Percentiles rank a stretch among this genome's conserved stretches.
These are phyloP conservation scores for Ophiostoma pallidulum DNA, from an alignment of 2,329 filamentous ascomycete genomes.

Conservation along the genomic window DNA sequence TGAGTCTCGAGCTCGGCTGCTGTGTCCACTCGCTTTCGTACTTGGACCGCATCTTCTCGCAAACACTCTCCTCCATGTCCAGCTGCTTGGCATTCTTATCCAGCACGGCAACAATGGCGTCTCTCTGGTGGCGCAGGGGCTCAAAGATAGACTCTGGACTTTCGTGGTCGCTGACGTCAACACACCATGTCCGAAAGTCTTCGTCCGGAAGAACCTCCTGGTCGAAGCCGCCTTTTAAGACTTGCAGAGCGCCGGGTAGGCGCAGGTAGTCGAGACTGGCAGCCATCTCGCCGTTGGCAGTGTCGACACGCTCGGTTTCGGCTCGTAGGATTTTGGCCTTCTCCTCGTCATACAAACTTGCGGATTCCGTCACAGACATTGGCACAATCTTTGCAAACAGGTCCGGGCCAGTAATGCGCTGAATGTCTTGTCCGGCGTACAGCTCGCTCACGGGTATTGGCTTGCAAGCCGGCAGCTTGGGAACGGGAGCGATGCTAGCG, in stretches of 20 bases:
- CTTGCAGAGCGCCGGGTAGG: conserved; percentile 77
- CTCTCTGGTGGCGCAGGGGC: conserved; percentile 65
- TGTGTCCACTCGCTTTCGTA: conserved; percentile 96
- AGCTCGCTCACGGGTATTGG: conserved; percentile 94
- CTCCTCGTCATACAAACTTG: conserved; percentile 95
- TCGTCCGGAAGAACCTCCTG: conserved; percentile 81
- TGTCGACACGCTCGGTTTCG: conserved; percentile 87
- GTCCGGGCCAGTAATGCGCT: conserved; percentile 91
- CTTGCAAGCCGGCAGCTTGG: conserved; percentile 90
- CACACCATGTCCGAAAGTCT: conserved; percentile 89
- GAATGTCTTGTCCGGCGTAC: conserved; percentile 94
- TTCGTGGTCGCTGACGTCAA: conserved; percentile 80
- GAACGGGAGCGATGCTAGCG: conserved; percentile 67
- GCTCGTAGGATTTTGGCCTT: conserved; percentile 92
- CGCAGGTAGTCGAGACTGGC: conserved; percentile 90
- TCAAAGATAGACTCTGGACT: conserved; percentile 73
- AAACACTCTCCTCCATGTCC: conserved; percentile 95
- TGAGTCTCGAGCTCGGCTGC: conserved; percentile 84
- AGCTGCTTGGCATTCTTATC: conserved; percentile 79
- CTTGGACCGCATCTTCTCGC: conserved; percentile 98
- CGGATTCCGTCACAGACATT: conserved; percentile 90
- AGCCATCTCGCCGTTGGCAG: conserved; percentile 90
- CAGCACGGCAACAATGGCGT: conserved; percentile 59
- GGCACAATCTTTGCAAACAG: conserved; percentile 96
- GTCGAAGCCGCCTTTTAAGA: conserved; percentile 86